Evolutionary conservation across 1,139 yeast genomes (phyloP).

Genomic region (Debaryomycetaceae sp.): DNA sequence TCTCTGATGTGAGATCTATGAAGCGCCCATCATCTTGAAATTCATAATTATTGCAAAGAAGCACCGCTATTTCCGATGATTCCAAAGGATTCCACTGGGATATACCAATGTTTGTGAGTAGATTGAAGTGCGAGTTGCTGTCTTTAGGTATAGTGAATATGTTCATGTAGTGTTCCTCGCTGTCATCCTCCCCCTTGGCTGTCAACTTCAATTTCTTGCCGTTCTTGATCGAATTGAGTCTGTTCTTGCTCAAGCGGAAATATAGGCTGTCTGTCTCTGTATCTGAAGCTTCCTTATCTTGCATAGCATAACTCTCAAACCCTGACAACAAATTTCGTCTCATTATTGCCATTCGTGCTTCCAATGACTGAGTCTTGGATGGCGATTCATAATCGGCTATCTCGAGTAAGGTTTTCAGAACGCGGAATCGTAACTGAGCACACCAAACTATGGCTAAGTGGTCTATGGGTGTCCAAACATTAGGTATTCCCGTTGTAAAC

Average conservation of each 20-base stretch:
- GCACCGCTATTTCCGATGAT: constrained; percentile 7
- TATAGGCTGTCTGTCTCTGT: background rate
- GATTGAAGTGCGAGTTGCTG: background rate
- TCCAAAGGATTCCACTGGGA: background rate
- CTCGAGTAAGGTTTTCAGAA: constrained; percentile 60
- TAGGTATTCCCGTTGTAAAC: constrained; percentile 81
- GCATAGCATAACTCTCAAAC: constrained; percentile 40
- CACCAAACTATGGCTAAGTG: constrained; percentile 98
- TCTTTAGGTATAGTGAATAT: constrained; percentile 8
- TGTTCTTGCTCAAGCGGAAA: constrained; percentile 3
- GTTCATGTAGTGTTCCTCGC: constrained; percentile 6
- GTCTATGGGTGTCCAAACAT: constrained; percentile 93
- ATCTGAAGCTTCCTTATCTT: constrained; percentile 15
- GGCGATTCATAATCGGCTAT: constrained; percentile 49
- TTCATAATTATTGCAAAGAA: constrained; percentile 14
- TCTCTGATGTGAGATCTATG: constrained; percentile 19
- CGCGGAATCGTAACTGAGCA: constrained; percentile 67
- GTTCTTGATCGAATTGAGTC: background rate
- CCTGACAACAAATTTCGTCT: constrained; percentile 54
- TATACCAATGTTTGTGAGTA: background rate
- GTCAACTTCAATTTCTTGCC: constrained; percentile 7
- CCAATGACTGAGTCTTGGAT: constrained; percentile 46
- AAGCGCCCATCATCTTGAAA: constrained; percentile 2
- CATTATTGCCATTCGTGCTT: constrained; percentile 56
- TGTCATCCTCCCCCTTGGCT: constrained; percentile 12